phyloP scores from a whole-genome alignment of 805 yeast genomes.

The Ogataea sp. region DNA sequence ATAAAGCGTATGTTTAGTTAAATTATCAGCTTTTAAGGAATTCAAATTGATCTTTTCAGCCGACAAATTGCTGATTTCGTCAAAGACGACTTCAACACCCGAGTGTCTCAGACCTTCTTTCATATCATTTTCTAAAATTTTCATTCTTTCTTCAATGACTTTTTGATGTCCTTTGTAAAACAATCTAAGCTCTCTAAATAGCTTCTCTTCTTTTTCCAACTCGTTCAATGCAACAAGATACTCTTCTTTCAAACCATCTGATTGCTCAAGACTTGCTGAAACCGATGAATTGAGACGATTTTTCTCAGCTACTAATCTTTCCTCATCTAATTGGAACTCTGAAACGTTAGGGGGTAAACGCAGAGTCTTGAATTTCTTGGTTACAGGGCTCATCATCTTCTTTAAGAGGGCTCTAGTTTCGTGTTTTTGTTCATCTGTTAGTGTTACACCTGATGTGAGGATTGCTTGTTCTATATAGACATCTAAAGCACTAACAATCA shows the following conservation, averaged over 20 bases:
- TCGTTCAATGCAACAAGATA: conserved; percentile 12
- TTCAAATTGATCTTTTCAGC: not conserved
- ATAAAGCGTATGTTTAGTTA: conserved; percentile 1
- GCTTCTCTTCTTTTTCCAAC: conserved; percentile 13
- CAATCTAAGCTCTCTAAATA: conserved; percentile 11
- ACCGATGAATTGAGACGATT: conserved; percentile 14
- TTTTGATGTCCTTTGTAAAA: conserved; percentile 8
- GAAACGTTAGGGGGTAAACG: conserved; percentile 18
- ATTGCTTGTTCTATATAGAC: conserved; percentile 15
- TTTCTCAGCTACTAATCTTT: conserved; percentile 14
- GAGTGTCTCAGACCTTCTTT: too few species aligned
- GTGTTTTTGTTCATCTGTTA: not conserved
- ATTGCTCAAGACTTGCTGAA: conserved; percentile 19
- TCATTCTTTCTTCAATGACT: conserved; percentile 9
- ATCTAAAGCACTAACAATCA: conserved; percentile 10
- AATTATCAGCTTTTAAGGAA: not conserved
- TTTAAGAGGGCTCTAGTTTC: conserved; percentile 6
- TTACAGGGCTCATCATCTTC: conserved; percentile 8
- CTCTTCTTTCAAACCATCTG: conserved; percentile 16
- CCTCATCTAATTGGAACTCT: conserved; percentile 18
- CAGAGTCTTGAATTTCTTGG: conserved; percentile 11
- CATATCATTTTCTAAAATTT: conserved; percentile 2
- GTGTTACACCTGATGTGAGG: conserved; percentile 7
- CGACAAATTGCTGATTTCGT: not conserved
- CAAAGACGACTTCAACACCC: too few species aligned